Base-by-base conservation (phyloP, 495 filamentous ascomycete genomes). In the Ramalina peruviana region DNA sequence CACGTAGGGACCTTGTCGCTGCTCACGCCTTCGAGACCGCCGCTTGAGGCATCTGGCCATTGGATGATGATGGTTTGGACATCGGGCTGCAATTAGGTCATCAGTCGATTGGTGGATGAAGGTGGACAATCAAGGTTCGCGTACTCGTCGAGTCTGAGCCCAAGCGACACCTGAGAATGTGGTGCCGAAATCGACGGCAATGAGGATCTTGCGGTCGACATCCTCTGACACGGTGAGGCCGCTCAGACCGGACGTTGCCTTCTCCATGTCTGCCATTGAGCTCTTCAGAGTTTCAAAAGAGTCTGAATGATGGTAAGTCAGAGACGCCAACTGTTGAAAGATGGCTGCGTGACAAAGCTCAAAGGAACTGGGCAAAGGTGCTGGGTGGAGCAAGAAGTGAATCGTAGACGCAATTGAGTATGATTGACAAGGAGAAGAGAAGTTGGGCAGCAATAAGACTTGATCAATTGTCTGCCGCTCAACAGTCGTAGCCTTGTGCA, bases 81-180 rank as follows among this genome's bases (percentile, higher is more conserved):
- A 20, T 62, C 54, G 16, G 60, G 55, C 63, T 68, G 49, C 19
- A 6, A 57, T 55, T 7, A 33, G 30, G 17, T 42, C 16, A 51
- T 40, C 40, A 44, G 52, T 46, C 6, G 25, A 41, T 41, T 5
- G 17, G 10, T 46, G n/a, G n/a, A 9, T 46, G 19, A 16, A 6
- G 13, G 15, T 23, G n/a, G 16, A 19, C 25, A 4, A 7, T 9
- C 4, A 21, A 26, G 7, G 4, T 20, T 7, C 1, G 3, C 59
- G 43, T 54, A 66, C 67, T 48, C 58, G 53, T 36, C 55, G 58
- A 27, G 60, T 62, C 51, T 65, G 62, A 15, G 67, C 63, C 73
- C 73, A 78, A n/a, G 72, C 68, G 26, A 72, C 60, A 26, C 72
- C 71, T 9, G 69, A 70, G 44, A 65, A 74, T 0, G 72, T 75